phyloP scores from a whole-genome alignment of 2,329 filamentous ascomycete species.

The Pseudocercospora musae region DNA sequence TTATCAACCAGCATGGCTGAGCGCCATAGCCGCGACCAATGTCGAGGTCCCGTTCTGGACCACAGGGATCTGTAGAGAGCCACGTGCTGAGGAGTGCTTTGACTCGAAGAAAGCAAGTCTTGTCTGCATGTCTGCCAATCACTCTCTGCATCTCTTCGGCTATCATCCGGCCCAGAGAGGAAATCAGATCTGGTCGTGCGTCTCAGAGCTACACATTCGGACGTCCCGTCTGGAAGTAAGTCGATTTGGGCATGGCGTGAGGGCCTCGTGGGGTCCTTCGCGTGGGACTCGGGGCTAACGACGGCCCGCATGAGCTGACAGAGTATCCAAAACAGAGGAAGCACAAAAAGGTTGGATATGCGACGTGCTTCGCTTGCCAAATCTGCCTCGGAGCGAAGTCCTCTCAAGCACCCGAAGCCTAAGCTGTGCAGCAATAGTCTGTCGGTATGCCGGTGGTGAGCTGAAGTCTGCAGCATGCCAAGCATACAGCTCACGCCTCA shows the following conservation, averaged over 20 bases:
- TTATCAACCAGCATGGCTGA: conserved; percentile 1
- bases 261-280: neutral
- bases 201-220: neutral
- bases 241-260: neutral
- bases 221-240: neutral
- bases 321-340: neutral
- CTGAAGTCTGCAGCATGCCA: neutral
- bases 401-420: neutral
- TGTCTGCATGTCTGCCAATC: neutral
- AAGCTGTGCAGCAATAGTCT: neutral
- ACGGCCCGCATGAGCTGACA: neutral
- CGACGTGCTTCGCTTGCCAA: neutral
- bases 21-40: neutral
- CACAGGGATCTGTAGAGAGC: conserved; percentile 2
- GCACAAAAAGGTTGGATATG: neutral
- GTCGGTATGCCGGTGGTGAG: neutral
- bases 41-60: conserved; percentile 3
- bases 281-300: neutral
- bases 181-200: neutral
- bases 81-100: conserved; percentile 6
- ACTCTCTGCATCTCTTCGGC: neutral
- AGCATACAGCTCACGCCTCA: neutral
- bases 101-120: neutral
- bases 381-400: neutral
- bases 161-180: neutral